Evolutionary conservation across 208 protist species (phyloP), one percentile per base, ranked within the genome.

Genomic region (Crithidia expoeki): DNA sequence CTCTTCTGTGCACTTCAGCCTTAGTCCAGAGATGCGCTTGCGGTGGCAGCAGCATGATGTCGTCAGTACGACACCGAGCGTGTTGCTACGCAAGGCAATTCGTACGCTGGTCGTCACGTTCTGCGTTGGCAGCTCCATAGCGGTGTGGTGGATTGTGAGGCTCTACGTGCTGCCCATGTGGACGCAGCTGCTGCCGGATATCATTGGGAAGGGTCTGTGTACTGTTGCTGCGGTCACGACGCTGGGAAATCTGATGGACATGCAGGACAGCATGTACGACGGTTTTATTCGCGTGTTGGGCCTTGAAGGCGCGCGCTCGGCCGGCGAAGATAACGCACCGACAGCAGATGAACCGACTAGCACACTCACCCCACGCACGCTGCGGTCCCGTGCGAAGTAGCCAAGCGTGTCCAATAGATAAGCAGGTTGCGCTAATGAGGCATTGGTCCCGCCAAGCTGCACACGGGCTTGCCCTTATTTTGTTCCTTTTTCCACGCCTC

Each of bases 211-310:
- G 25, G 57, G 25, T 9, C 76, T 90, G n/a, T 80, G 84, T 14
- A 59, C 79, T 2, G 78, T 77, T 25, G 68, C 82, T 19, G 79
- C 79, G 2, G 89, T 88, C 59, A 81, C 74, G 19, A 77, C 86
- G 27, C 70, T 96, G 5, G 91, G 91, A 6, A 72, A 66, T 23
- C 67, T 96, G 25, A 92, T 94, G 85, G 91, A 94, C 66, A 74
- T 88, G 76, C 76, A 90, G 51, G 88, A 92, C 50, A 80, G 74
- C 25, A 64, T 94, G 57, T 94, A 96, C 65, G 70, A 84, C 34
- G 62, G 40, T 3, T 66, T 83, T 17, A 68, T 92, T 52, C 85
- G 86, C 6, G 46, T 92, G 14, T 60, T 94, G 12, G 88, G 88
- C 12, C 28, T 87, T 21, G 60, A 72, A 17, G 83, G 90, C 28